These are phyloP conservation scores for Oxyria digyna DNA, from an alignment of 148 eudicot genomes.

Conservation along the genomic window DNA sequence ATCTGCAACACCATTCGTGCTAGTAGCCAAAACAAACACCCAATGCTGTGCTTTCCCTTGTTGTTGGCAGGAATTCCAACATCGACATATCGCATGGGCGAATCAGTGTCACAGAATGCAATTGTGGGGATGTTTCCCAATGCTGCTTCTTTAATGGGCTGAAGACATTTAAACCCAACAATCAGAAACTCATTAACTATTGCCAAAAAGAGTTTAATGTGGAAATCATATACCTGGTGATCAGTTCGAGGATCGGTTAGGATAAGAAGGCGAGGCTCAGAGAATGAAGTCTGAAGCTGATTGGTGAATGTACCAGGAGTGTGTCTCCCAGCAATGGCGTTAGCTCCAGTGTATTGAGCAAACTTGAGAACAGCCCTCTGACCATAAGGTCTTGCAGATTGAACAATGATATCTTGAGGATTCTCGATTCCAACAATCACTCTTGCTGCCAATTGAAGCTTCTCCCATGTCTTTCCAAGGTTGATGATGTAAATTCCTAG, in stretches of 20 bases:
- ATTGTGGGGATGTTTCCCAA: slow-evolving; percentile 61
- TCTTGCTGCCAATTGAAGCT: slow-evolving; percentile 59
- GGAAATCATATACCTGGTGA: slow-evolving; percentile 32
- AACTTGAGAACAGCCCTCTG: slow-evolving; percentile 73
- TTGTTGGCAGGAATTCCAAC: slow-evolving; percentile 73
- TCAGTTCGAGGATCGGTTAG: slow-evolving; percentile 69
- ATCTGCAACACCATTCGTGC: slow-evolving; percentile 70
- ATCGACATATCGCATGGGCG: slow-evolving; percentile 64
- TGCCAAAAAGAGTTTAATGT: neutral
- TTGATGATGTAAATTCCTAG: slow-evolving; percentile 54
- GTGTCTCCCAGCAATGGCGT: slow-evolving; percentile 66
- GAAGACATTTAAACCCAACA: neutral
- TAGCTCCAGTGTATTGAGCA: slow-evolving; percentile 61
- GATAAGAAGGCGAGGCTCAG: slow-evolving; percentile 60
- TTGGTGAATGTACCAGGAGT: slow-evolving; percentile 75
- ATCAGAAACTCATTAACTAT: neutral
- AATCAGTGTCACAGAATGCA: slow-evolving; percentile 75
- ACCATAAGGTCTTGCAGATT: slow-evolving; percentile 74
- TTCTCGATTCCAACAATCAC: slow-evolving; percentile 59
- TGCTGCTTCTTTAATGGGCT: slow-evolving; percentile 73
- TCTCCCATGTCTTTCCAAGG: slow-evolving; percentile 56
- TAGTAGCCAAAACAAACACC: slow-evolving; percentile 60
- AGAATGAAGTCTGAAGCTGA: slow-evolving; percentile 62
- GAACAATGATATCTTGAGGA: slow-evolving; percentile 67
- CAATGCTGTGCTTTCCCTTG: slow-evolving; percentile 75